Conservation (phyloP, 257 asterid species). For the Nicotiana attenuata region DNA sequence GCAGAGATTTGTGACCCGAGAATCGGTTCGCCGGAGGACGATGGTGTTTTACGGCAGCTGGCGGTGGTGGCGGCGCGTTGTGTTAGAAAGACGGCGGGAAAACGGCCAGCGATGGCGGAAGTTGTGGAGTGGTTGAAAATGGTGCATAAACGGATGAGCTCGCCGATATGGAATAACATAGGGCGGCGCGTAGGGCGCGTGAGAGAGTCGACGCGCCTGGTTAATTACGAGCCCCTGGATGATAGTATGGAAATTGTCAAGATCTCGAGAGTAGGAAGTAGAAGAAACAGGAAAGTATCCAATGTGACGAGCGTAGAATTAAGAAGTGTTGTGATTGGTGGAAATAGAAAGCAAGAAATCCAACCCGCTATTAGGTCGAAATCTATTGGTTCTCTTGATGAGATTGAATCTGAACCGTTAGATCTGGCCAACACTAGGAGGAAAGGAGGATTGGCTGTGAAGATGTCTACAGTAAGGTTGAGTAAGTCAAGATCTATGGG, state of each 20-base stretch:
- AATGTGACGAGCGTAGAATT: constrained; percentile 26
- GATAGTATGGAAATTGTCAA: constrained; percentile 42
- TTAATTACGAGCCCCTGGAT: constrained; percentile 50
- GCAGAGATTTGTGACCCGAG: constrained; percentile 53
- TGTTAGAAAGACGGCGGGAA: constrained; percentile 45
- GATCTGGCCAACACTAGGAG: constrained; percentile 25
- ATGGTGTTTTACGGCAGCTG: constrained; percentile 36
- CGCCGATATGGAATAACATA: constrained; percentile 31
- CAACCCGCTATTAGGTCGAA: constrained; percentile 36
- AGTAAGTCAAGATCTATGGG: constrained; percentile 72
- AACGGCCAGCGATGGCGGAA: constrained; percentile 81
- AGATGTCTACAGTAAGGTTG: constrained; percentile 45
- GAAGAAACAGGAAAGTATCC: constrained; percentile 59
- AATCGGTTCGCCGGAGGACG: constrained; percentile 44
- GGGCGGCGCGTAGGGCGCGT: constrained; percentile 58
- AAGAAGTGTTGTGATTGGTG: constrained; percentile 19
- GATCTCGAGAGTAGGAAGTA: constrained; percentile 27
- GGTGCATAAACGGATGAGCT: constrained; percentile 34
- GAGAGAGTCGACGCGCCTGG: constrained; percentile 23
- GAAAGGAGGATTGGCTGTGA: constrained; percentile 46
- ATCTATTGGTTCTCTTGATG: constrained; percentile 58
- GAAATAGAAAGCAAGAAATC: not conserved
- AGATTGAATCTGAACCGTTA: constrained; percentile 34
- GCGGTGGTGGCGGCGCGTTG: constrained; percentile 62
- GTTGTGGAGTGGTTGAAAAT: constrained; percentile 48